Base-by-base conservation (phyloP, 345 rosid species). In the Corymbia maculata region DNA sequence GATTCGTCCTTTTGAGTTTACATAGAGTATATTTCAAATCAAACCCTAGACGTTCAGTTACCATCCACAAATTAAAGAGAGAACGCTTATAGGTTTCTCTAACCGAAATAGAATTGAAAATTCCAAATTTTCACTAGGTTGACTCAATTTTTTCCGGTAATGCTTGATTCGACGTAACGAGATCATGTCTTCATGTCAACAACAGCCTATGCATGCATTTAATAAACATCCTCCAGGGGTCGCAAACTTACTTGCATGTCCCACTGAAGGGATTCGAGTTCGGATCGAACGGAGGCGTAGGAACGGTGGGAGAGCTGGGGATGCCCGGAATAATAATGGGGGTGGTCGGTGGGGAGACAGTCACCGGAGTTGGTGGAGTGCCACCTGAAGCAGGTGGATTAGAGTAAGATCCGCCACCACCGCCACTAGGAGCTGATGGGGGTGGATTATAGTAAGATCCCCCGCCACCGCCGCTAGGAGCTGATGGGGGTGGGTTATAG, bases 201-300 rank as follows among this genome's bases (percentile, higher is more conserved):
- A 30, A 42, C 50, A 50, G 32, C 15, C 26, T 44, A 36, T 85
- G 70, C 87, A 88, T 21, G 51, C 30, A 64, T 55, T n/a, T 5
- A 28, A 36, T 53, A 26, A 68, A 15, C 55, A 36, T 89, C 79
- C 14, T 57, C 44, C 86, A 36, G 82, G 28, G 53, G 70, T 51
- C 68, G 50, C 16, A 49, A 14, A 92, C 99, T 93, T 93, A 98
- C 99, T 93, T 94, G 99, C 99, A 98, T 52, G 99, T 93, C 88
- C 96, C 96, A 17, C 94, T 89, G 90, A 90, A 59, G 86, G 91
- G 91, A 80, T 86, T 42, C 53, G 98, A 94, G 87, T 91, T 92
- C 8, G 99, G 99, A 89, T 95, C 96, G 75, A 94, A 96, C 22
- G 95, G 94, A 85, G 79, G 50, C 51, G 51, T 79, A 66, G 85